Evolutionary conservation across 768 basidiomycete genomes (phyloP).

Genomic region (Amanita molliuscula): DNA sequence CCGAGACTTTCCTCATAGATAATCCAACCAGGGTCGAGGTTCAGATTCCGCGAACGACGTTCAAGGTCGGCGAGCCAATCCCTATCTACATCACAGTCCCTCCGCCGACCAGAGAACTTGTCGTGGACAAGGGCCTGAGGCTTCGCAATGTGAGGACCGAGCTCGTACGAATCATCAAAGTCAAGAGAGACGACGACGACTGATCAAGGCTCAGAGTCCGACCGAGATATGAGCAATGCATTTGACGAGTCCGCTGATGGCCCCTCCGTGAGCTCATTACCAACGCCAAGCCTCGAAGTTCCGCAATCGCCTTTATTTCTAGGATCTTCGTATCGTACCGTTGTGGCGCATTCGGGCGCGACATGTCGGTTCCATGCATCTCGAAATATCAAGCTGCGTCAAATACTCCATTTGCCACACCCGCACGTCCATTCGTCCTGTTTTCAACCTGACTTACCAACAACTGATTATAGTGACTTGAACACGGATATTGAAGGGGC

Average conservation of each 20-base stretch:
- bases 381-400: conserved; percentile 63
- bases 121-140: conserved; percentile 60
- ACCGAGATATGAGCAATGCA: conserved; percentile 13
- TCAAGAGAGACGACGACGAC: conserved; percentile 35
- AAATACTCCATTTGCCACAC: conserved; percentile 64
- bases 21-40: conserved; percentile 61
- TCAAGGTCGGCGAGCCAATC: conserved; percentile 62
- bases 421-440: conserved; percentile 39
- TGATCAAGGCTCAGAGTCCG: conserved; percentile 24
- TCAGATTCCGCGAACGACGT: conserved; percentile 63
- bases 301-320: conserved; percentile 27
- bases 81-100: conserved; percentile 77
- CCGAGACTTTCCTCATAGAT: conserved; percentile 45
- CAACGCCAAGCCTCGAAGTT: conserved; percentile 22
- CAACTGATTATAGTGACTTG: conserved; percentile 31
- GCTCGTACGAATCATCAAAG: conserved; percentile 56
- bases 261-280: conserved; percentile 15
- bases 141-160: conserved; percentile 77
- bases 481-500: conserved; percentile 59
- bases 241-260: conserved; percentile 7
- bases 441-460: conserved; percentile 31
- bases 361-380: conserved; percentile 83
- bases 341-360: conserved; percentile 81
- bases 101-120: conserved; percentile 55
- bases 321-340: conserved; percentile 35